These are phyloP conservation scores for Colletotrichum viniferum DNA, from an alignment of 2,329 filamentous ascomycete species.

Conservation along the genomic window DNA sequence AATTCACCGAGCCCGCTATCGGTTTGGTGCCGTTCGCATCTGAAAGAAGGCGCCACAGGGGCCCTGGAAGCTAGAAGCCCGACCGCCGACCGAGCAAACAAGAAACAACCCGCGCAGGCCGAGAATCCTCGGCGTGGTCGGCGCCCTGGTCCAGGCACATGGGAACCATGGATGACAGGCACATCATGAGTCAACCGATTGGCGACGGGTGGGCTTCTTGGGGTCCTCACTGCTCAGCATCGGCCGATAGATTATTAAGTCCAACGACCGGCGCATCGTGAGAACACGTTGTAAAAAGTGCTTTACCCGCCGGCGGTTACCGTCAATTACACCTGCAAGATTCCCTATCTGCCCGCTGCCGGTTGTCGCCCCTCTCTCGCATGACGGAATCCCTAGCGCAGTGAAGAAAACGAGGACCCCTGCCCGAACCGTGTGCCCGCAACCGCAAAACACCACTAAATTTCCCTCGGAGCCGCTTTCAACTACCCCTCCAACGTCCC, in stretches of 20 bases:
- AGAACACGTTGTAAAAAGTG: background rate
- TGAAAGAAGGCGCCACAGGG: background rate
- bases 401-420: background rate
- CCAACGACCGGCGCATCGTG: background rate
- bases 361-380: background rate
- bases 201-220: background rate
- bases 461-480: background rate
- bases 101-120: background rate
- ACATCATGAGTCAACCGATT: slow-evolving; percentile 14
- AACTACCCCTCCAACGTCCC: slow-evolving; percentile 3
- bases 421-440: background rate
- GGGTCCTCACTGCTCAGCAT: background rate
- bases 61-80: background rate
- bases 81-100: slow-evolving; percentile 5
- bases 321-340: background rate
- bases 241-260: background rate
- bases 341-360: background rate
- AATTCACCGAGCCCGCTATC: background rate
- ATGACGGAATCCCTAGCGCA: slow-evolving; percentile 6
- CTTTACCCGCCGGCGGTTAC: background rate
- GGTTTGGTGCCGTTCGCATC: background rate
- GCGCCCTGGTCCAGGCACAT: background rate
- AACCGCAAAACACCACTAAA: background rate
- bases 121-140: slow-evolving; percentile 11
- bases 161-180: slow-evolving; percentile 1